phyloP scores from a whole-genome alignment of 2,329 filamentous ascomycete species.

The Monilinia vaccinii-corymbosi region DNA sequence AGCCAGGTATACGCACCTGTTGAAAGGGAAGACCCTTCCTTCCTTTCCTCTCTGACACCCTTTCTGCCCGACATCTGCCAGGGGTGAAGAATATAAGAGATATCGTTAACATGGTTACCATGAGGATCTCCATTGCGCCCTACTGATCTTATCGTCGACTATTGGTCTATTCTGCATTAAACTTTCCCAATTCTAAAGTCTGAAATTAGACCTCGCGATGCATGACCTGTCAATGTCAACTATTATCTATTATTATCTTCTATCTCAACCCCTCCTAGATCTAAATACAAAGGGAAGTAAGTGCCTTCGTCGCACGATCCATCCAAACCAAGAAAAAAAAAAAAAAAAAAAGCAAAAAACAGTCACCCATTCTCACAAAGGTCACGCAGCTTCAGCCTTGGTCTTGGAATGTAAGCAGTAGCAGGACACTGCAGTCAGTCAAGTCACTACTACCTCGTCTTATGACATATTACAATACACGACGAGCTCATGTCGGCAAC shows the following conservation, averaged over 20 bases:
- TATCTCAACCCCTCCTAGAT: constrained; percentile 5
- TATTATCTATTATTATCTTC: too few relatives aligned
- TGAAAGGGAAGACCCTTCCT: too few relatives aligned
- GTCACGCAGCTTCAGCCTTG: not conserved
- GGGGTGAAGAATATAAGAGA: constrained; percentile 3
- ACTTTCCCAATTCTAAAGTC: not conserved
- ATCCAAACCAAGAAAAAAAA: too few relatives aligned
- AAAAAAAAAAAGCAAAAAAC: not conserved
- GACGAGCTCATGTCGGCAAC: constrained; percentile 25
- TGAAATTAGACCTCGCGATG: not conserved
- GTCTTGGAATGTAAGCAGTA: constrained; percentile 5
- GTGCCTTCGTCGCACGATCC: not conserved
- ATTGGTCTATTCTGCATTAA: constrained; percentile 1
- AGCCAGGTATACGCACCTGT: too few relatives aligned
- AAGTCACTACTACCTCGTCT: constrained; percentile 9
- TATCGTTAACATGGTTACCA: constrained; percentile 9
- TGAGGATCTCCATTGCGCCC: constrained; percentile 4
- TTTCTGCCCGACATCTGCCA: not conserved
- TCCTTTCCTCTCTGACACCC: not conserved
- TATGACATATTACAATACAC: constrained; percentile 13
- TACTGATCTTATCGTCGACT: not conserved
- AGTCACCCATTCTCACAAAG: not conserved
- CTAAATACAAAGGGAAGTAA: not conserved
- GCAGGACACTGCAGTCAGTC: not conserved
- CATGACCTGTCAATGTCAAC: not conserved